Base-by-base conservation (phyloP, 345 rosid genomes). In the Moringa oleifera region DNA sequence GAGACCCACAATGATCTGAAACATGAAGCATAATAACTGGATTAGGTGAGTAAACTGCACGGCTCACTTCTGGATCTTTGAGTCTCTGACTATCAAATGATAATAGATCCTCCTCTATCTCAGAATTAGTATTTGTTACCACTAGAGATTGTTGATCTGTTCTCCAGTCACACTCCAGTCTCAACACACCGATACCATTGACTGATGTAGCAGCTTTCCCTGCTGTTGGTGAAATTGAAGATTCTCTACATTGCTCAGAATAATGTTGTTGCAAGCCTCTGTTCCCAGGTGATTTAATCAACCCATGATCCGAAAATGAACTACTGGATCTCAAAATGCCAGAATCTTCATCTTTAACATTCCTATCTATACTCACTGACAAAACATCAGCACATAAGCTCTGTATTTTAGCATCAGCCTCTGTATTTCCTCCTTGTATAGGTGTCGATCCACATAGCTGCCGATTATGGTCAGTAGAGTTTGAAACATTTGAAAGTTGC, bases 71-170 rank as follows among this genome's bases (percentile, higher is more conserved):
- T 7, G 95, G 96, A 80, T 77, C 83, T 55, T 78, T 78, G 20
- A 64, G 79, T 70, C 91, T 73, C 58, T 74, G 89, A 67, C 51
- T 81, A 71, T 80, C 80, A 64, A 81, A 80, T 60, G 87, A 77
- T 68, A 85, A 54, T 41, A 87, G n/a, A 75, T 81, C 90, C 25
- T 84, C 86, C 67, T 85, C 91, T 58, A 78, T 74, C 66, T 73
- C 81, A 46, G 80, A 68, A 31, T 51, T 56, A 36, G 68, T 51
- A 51, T 55, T 68, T 25, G 46, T 61, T 45, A 52, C 63, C 24
- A 57, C 22, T 52, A 68, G 76, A 52, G 73, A 64, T 66, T 68
- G 69, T 47, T 51, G 47, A 58, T 28, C 72, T 55, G 76, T 63
- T 63, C 72, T 75, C 75, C 79, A 74, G 68, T 75, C 77, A 76